Percentiles rank a stretch among this genome's conserved stretches.
These are phyloP conservation scores for Venturiaceae sp. DNA, from an alignment of 2,329 filamentous ascomycete species.

Conservation along the genomic window DNA sequence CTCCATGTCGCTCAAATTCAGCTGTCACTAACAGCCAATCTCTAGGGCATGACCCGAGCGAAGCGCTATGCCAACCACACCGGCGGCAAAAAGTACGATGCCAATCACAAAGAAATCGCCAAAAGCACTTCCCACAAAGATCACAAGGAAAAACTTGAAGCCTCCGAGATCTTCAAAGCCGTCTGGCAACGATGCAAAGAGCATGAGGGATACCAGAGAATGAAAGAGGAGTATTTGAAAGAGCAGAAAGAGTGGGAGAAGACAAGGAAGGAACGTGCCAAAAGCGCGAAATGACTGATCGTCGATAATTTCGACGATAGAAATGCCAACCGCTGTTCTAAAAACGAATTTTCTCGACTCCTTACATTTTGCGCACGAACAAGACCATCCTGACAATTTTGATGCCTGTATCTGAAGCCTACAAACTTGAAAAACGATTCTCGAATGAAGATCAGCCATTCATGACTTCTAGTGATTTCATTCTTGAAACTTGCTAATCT, in stretches of 20 bases:
- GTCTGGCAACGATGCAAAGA: slow-evolving; percentile 38
- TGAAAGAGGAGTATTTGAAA: slow-evolving; percentile 37
- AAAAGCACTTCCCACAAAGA: slow-evolving; percentile 36
- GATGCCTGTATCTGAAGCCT: too few relatives aligned
- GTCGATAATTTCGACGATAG: too few relatives aligned
- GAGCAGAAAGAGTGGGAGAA: slow-evolving; percentile 37
- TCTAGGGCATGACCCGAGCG: slow-evolving; percentile 46
- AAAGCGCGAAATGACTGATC: background rate
- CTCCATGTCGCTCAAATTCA: too few relatives aligned
- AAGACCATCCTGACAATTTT: too few relatives aligned
- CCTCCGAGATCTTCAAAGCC: slow-evolving; percentile 38
- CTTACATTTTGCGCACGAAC: too few relatives aligned
- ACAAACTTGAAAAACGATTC: too few relatives aligned
- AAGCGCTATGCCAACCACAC: slow-evolving; percentile 48
- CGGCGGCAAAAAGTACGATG: slow-evolving; percentile 47
- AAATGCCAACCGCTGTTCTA: too few relatives aligned
- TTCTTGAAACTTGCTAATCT: too few relatives aligned
- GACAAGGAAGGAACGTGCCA: background rate
- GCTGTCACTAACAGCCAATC: background rate
- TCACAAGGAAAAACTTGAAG: slow-evolving; percentile 39
- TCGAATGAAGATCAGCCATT: too few relatives aligned
- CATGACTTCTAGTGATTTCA: too few relatives aligned
- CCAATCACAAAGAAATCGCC: slow-evolving; percentile 28
- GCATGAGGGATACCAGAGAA: slow-evolving; percentile 32
- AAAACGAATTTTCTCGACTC: too few relatives aligned